Evolutionary conservation across 2,329 filamentous ascomycete genomes (phyloP).

Genomic region (Diaporthe ampelina): DNA sequence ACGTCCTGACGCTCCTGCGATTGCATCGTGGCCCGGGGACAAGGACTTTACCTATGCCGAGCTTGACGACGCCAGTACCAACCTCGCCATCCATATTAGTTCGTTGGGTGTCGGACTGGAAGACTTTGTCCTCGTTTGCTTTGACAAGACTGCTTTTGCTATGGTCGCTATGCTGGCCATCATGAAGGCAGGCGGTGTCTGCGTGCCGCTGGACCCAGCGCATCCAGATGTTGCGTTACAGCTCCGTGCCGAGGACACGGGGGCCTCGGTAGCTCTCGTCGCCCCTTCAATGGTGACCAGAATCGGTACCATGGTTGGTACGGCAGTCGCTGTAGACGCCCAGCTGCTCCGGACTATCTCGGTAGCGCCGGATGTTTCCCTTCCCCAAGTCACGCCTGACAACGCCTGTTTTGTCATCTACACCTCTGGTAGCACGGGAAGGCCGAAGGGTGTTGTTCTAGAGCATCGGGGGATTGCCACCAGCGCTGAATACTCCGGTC

Average conservation of each 20-base stretch:
- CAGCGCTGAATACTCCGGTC: conserved; percentile 58
- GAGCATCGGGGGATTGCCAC: conserved; percentile 54
- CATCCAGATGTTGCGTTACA: conserved; percentile 38
- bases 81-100: conserved; percentile 35
- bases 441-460: conserved; percentile 76
- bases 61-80: conserved; percentile 26
- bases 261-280: conserved; percentile 12
- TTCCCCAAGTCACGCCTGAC: conserved; percentile 2
- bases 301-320: not conserved
- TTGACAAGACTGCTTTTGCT: conserved; percentile 42
- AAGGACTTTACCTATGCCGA: conserved; percentile 37
- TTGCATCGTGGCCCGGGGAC: conserved; percentile 39
- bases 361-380: not conserved
- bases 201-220: conserved; percentile 43
- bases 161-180: conserved; percentile 43
- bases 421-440: conserved; percentile 79
- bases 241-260: conserved; percentile 33
- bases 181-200: conserved; percentile 45
- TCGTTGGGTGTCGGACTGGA: conserved; percentile 39
- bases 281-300: not conserved
- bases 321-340: not conserved
- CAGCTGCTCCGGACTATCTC: not conserved
- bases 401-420: conserved; percentile 70
- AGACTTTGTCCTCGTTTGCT: conserved; percentile 40
- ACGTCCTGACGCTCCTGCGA: not conserved